These are phyloP conservation scores for Aplosporella prunicola DNA, from an alignment of 2,329 filamentous ascomycete species.

Conservation along the genomic window DNA sequence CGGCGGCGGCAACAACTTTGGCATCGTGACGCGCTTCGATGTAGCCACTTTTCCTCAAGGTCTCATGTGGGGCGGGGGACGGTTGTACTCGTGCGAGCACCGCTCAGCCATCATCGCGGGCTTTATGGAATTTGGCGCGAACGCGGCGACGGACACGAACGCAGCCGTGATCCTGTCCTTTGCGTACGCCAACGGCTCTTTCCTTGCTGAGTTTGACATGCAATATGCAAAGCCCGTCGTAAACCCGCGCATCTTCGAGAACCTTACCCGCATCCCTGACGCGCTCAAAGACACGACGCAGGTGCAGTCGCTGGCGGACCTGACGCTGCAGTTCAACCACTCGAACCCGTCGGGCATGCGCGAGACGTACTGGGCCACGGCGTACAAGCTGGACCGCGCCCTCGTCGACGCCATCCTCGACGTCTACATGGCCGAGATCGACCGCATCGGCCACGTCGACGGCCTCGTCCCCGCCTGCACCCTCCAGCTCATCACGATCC, in stretches of 20 bases:
- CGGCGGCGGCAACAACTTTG: conserved; percentile 26
- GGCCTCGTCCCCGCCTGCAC: conserved; percentile 17
- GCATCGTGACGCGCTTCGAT: conserved; percentile 21
- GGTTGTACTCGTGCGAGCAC: conserved; percentile 4
- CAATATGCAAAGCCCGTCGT: conserved; percentile 6
- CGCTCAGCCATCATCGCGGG: conserved; percentile 18
- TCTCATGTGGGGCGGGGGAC: conserved; percentile 22
- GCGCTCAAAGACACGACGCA: conserved; percentile 14
- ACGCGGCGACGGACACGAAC: conserved; percentile 15
- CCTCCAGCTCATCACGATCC: conserved; percentile 21
- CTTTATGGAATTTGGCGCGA: conserved; percentile 20
- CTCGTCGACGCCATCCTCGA: conserved; percentile 16
- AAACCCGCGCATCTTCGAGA: conserved; percentile 19
- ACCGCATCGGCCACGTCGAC: conserved; percentile 14
- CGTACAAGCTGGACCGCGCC: conserved; percentile 23
- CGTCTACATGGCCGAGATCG: conserved; percentile 19
- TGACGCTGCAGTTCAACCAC: conserved; percentile 25
- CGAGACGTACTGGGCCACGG: conserved; percentile 22
- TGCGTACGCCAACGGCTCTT: conserved; percentile 13
- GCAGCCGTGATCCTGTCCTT: conserved; percentile 23
- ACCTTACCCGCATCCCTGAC: conserved; percentile 18
- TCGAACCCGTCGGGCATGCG: conserved; percentile 24
- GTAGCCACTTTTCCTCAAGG: conserved; percentile 15
- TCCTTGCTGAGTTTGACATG: conserved; percentile 15
- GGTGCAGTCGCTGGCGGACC: conserved; percentile 15